A percentile compares a stretch with the other conserved stretches of the same genome.
Conservation (phyloP, 78 protist genomes). For the Tieghemostelium lacteum region DNA sequence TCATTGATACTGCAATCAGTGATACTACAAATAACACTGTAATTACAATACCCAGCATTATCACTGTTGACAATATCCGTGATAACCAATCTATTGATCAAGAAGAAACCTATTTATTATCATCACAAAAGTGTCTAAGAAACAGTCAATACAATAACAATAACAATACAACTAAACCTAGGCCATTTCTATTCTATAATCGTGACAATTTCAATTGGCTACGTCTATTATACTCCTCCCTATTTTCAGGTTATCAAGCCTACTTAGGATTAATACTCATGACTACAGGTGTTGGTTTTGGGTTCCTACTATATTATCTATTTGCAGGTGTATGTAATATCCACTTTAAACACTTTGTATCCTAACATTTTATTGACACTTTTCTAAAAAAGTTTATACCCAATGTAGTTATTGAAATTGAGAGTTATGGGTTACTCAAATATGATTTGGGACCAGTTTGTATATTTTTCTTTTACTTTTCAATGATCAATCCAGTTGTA, state of each 20-base stretch:
- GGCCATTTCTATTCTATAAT: not conserved
- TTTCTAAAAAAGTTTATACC: slow-evolving; percentile 20
- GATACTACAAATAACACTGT: not conserved
- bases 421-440: slow-evolving; percentile 11
- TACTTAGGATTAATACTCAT: slow-evolving; percentile 1
- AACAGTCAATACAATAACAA: not conserved
- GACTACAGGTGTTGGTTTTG: slow-evolving; percentile 19
- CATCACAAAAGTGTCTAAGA: not conserved
- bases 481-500: slow-evolving; percentile 22
- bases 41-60: not conserved
- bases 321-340: slow-evolving; percentile 32
- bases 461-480: slow-evolving; percentile 38
- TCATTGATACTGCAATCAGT: not conserved
- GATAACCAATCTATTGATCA: not conserved
- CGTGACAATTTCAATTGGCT: not conserved
- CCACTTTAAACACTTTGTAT: not conserved
- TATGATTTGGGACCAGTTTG: not conserved
- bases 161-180: not conserved
- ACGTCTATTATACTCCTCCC: too few species aligned
- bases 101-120: not conserved
- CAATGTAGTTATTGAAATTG: slow-evolving; percentile 12
- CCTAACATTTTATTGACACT: not conserved
- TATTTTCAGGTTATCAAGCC: slow-evolving; percentile 7
- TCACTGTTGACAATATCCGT: not conserved
- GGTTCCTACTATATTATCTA: slow-evolving; percentile 28